Conservation (phyloP, 768 basidiomycete genomes). For the Pholiota conissans region DNA sequence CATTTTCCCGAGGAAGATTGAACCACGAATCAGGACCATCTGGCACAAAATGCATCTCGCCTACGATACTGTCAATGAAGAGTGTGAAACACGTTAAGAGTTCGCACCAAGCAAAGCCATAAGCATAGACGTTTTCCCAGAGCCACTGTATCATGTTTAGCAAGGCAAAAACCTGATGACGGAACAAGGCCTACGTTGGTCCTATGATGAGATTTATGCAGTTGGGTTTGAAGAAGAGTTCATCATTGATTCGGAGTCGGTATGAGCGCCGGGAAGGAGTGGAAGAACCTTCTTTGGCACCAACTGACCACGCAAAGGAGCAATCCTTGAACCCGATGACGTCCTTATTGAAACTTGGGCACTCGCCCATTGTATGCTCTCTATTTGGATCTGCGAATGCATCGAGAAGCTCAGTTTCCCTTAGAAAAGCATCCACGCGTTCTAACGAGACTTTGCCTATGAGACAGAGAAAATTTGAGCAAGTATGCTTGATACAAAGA, state of each 20-base stretch:
- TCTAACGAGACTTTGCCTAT: constrained; percentile 26
- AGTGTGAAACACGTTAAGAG: background rate
- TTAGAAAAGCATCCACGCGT: constrained; percentile 5
- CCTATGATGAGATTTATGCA: constrained; percentile 5
- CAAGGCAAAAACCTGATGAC: background rate
- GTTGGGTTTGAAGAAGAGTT: constrained; percentile 1
- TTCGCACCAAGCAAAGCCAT: constrained; percentile 6
- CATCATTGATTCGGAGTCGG: background rate
- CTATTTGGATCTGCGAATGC: background rate
- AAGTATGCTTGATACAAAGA: background rate
- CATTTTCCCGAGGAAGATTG: constrained; percentile 1
- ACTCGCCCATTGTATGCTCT: background rate
- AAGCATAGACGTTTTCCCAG: constrained; percentile 6
- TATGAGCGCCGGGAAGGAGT: background rate
- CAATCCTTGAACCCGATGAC: constrained; percentile 1
- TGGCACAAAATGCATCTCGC: constrained; percentile 6
- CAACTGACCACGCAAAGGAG: constrained; percentile 1
- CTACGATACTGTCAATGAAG: background rate
- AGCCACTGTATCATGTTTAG: constrained; percentile 2
- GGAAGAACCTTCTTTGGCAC: background rate
- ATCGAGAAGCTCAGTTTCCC: constrained; percentile 49
- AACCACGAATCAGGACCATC: constrained; percentile 1
- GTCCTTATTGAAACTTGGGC: background rate
- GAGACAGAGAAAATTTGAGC: background rate
- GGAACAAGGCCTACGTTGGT: constrained; percentile 1